Evolutionary conservation across 441 rosid genomes (phyloP), one percentile per base, ranked within the genome.

Genomic region (Brassica hybrid): DNA sequence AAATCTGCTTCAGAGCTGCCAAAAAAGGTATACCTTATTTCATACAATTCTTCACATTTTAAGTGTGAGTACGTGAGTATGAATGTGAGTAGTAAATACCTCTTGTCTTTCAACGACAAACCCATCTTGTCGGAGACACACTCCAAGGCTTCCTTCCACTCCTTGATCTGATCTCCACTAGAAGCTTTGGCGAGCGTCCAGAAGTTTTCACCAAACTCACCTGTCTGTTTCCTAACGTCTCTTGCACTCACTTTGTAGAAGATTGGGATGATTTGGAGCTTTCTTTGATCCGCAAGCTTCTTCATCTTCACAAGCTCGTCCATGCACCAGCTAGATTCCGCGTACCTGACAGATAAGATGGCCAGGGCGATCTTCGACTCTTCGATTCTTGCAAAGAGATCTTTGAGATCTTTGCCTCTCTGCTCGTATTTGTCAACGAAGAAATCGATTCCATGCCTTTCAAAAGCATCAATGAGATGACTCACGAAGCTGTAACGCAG

Each of bases 121-220:
- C 79, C 79, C 61, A 69, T 68, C 52, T 67, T 75, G 50, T 17
- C 5, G 7, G 73, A 25, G 41, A 76, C 21, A 21, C 30, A 59
- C 3, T 68, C 74, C 2, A 76, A n/a, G 0, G 79, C 63, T 13
- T 76, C 69, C 11, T 62, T 76, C 79, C 79, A 76, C 0, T 60
- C n/a, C 41, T 67, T 69, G 74, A 76, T 76, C 43, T 50, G n/a
- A 50, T 69, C 63, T 48, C 60, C 72, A 67, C 23, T 75, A 3
- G 72, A 67, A 25, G 14, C 52, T n/a, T 14, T 62, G 2, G 52
- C 69, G 0, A 69, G 68, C 2, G 1, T 61, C 79, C 74, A 69
- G 38, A 76, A 76, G 52, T 76, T 76, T 0, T 50, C 27, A 34
- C 79, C 74, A 67, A 76, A 69, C 56, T 76, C 67, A 16, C 73